phyloP scores from a whole-genome alignment of 2,329 filamentous ascomycete genomes.

The Taxawa tesnikishii region DNA sequence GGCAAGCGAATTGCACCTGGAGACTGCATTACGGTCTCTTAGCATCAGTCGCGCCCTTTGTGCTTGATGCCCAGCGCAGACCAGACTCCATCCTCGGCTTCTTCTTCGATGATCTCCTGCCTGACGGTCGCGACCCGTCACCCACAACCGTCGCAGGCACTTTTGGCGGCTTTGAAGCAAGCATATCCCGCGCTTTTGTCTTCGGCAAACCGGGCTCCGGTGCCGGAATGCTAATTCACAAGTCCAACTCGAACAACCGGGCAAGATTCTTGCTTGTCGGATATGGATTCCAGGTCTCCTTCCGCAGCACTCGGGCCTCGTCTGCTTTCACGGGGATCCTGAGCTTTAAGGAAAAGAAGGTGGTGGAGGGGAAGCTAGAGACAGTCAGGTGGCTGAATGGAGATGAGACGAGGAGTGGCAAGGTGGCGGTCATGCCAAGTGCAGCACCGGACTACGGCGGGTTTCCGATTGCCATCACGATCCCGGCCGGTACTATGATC shows the following conservation, averaged over 20 bases:
- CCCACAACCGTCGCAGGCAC: slow-evolving; percentile 16
- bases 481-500: slow-evolving; percentile 39
- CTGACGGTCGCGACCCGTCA: slow-evolving; percentile 17
- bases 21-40: slow-evolving; percentile 30
- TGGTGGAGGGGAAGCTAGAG: slow-evolving; percentile 22
- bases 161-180: slow-evolving; percentile 25
- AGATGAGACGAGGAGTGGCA: slow-evolving; percentile 36
- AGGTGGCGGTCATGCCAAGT: slow-evolving; percentile 42
- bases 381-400: slow-evolving; percentile 28
- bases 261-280: slow-evolving; percentile 32
- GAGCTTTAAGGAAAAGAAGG: slow-evolving; percentile 26
- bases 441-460: slow-evolving; percentile 44
- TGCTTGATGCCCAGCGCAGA: slow-evolving; percentile 28
- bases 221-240: slow-evolving; percentile 31
- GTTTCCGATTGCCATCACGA: slow-evolving; percentile 42
- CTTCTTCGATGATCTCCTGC: slow-evolving; percentile 27
- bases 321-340: slow-evolving; percentile 32
- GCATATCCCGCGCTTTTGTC: slow-evolving; percentile 31
- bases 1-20: slow-evolving; percentile 19
- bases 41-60: slow-evolving; percentile 18
- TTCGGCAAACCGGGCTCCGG: slow-evolving; percentile 31
- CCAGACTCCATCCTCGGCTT: slow-evolving; percentile 26
- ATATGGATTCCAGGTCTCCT: slow-evolving; percentile 30
- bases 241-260: slow-evolving; percentile 11
- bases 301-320: slow-evolving; percentile 16